These are phyloP conservation scores for Coemansia sp. DNA, from an alignment of 192 early-diverging fungal genomes.

Conservation along the genomic window DNA sequence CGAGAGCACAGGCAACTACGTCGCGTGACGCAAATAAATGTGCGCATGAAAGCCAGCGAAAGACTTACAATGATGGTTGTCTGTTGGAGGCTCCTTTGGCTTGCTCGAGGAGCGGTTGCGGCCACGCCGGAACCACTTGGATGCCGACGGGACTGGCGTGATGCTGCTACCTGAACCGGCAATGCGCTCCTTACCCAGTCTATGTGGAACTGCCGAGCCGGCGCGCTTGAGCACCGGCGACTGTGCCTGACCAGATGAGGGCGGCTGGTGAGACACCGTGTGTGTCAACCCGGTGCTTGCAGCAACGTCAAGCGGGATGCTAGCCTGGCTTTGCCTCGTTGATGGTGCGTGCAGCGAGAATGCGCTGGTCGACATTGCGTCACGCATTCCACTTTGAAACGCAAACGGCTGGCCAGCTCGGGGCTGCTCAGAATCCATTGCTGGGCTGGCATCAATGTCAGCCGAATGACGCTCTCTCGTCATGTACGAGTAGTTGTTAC, in stretches of 20 bases:
- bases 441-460: conserved; percentile 10
- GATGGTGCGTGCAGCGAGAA: conserved; percentile 24
- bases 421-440: conserved; percentile 14
- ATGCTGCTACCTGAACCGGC: conserved; percentile 12
- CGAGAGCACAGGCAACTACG: neutral
- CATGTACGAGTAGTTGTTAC: conserved; percentile 54
- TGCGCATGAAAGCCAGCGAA: neutral
- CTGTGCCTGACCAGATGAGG: neutral
- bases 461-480: conserved; percentile 39
- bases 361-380: conserved; percentile 11
- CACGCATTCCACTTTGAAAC: conserved; percentile 25
- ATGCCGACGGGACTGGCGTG: conserved; percentile 21
- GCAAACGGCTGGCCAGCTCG: conserved; percentile 35
- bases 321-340: conserved; percentile 40
- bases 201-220: conserved; percentile 33
- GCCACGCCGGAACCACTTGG: conserved; percentile 49
- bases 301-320: conserved; percentile 13
- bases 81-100: conserved; percentile 14
- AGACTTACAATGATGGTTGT: conserved; percentile 35
- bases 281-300: conserved; percentile 6
- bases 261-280: conserved; percentile 17
- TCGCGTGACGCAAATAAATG: conserved; percentile 9
- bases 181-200: conserved; percentile 11
- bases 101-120: conserved; percentile 24
- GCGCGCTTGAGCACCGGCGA: conserved; percentile 35